Evolutionary conservation across 768 basidiomycete species (phyloP), one percentile per base, ranked within the genome.

Genomic region (Terana coerulea): DNA sequence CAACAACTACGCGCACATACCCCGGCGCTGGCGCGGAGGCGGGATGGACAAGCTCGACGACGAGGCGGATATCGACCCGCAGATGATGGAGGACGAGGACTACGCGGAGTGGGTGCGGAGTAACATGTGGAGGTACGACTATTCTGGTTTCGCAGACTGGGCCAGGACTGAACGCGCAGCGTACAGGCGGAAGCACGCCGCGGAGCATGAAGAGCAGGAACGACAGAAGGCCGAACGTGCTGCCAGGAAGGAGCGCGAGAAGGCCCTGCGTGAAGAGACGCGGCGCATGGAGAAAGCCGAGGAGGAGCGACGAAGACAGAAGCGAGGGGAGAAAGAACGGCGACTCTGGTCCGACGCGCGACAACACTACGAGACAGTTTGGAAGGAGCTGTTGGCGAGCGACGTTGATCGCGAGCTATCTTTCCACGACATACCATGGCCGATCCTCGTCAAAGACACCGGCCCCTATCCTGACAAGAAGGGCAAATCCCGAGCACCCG

Each of bases 91-190:
- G 53, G 91, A 94, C 7, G 87, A 94, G 58, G 85, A 91, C 53
- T 95, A 95, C 58, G 80, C 86, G 1, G 89, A 91, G 59, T 95
- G 89, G 88, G 71, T 95, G 45, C 73, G 93, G 56, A 68, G 76
- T 22, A 91, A 90, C 41, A 95, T 97, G 88, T 93, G 89, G 74
- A 79, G 81, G 80, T 84, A 54, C 34, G 80, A 68, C 11, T 45
- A 52, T 47, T 51, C 43, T 53, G 40, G 17, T 43, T 46, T 37
- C 36, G 31, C 51, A 42, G 49, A 42, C 17, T 34, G 3, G 3
- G 22, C 49, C 37, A 49, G 28, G 25, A 36, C 26, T 50, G 48
- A 15, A 31, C 35, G 26, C 21, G 30, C 29, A 33, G 11, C 7
- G 12, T 14, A 10, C 55, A 89, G 88, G 67, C 83, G 78, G 67